Percentiles rank a stretch among this genome's conserved stretches.
These are phyloP conservation scores for Monosporascus sp. DNA, from an alignment of 2,329 filamentous ascomycete species.

Conservation along the genomic window DNA sequence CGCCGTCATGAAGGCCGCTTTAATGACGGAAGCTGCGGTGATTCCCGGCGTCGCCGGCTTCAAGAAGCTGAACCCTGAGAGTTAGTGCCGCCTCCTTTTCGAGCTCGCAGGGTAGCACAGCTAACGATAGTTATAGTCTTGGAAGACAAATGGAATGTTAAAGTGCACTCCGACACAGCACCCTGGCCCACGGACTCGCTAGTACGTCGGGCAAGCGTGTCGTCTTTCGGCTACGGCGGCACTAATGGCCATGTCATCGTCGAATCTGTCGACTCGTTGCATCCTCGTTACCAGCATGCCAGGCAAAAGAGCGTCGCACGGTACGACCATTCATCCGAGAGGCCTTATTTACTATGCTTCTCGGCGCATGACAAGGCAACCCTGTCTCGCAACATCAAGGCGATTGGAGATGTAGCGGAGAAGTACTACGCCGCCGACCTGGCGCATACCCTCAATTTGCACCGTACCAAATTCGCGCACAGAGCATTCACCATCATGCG, in stretches of 20 bases:
- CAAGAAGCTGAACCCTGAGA: constrained; percentile 16
- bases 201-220: constrained; percentile 9
- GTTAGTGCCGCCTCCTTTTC: background rate
- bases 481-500: constrained; percentile 1
- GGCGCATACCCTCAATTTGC: constrained; percentile 4
- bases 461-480: constrained; percentile 2
- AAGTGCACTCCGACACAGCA: constrained; percentile 7
- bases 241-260: constrained; percentile 16
- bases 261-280: constrained; percentile 14
- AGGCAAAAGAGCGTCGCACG: constrained; percentile 6
- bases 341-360: constrained; percentile 6
- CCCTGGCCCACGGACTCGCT: constrained; percentile 12
- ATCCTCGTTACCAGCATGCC: constrained; percentile 13
- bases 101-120: too few species aligned
- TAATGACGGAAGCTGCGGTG: constrained; percentile 11
- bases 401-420: constrained; percentile 8
- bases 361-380: constrained; percentile 8
- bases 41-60: constrained; percentile 13
- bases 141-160: constrained; percentile 11
- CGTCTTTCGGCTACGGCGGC: constrained; percentile 17
- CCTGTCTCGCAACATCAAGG: constrained; percentile 14
- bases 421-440: constrained; percentile 10
- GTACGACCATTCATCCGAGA: background rate
- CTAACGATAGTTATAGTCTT: background rate
- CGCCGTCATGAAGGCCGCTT: constrained; percentile 15